Conservation (phyloP, 2,329 filamentous ascomycete species). For the Sporothrix inflata region DNA sequence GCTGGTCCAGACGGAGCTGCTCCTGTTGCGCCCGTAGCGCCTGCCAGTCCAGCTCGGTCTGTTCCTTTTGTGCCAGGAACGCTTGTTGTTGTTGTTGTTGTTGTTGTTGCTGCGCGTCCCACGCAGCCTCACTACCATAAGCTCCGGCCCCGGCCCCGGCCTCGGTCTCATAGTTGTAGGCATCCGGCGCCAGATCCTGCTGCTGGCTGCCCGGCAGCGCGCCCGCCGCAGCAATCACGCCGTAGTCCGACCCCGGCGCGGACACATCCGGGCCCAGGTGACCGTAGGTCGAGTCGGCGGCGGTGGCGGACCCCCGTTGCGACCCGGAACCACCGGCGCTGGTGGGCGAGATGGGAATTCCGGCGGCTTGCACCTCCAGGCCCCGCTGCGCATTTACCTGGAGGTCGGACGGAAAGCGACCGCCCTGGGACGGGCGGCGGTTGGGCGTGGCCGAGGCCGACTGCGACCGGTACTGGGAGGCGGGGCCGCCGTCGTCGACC, state of each 20-base stretch:
- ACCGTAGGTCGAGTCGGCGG: conserved; percentile 11
- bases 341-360: conserved; percentile 69
- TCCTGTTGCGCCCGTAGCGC: conserved; percentile 8
- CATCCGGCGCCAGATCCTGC: not conserved
- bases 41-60: conserved; percentile 12
- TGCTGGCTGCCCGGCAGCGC: conserved; percentile 54
- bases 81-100: conserved; percentile 1
- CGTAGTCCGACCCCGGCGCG: conserved; percentile 40
- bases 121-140: not conserved
- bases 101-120: not conserved
- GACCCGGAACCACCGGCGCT: conserved; percentile 72
- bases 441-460: conserved; percentile 49
- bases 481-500: not conserved
- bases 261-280: conserved; percentile 30
- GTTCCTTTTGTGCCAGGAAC: not conserved
- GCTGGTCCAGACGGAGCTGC: not conserved
- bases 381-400: conserved; percentile 77
- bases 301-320: conserved; percentile 33
- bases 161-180: not conserved
- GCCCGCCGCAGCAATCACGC: conserved; percentile 62
- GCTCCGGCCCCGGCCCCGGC: not conserved
- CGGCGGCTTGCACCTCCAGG: conserved; percentile 74
- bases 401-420: conserved; percentile 94
- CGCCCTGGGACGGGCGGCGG: conserved; percentile 84
- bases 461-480: conserved; percentile 36